Conservation (phyloP, 345 rosid genomes). For the Pugionium dolabratum region DNA sequence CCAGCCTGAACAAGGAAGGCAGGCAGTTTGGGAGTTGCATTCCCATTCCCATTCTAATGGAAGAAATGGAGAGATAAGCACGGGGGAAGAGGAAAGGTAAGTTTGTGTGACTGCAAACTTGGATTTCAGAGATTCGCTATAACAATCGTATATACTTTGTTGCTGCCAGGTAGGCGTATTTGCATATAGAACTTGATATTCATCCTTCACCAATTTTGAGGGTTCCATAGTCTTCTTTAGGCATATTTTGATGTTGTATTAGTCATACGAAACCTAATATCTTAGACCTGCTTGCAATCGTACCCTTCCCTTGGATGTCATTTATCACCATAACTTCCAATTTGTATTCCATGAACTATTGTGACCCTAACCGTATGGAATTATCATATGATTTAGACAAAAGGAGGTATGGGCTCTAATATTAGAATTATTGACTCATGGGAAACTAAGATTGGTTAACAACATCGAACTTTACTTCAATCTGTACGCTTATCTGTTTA, state of each 20-base stretch:
- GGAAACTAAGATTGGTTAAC: constrained; percentile 16
- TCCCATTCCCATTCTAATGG: constrained; percentile 57
- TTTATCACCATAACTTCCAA: constrained; percentile 9
- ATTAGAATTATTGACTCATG: constrained; percentile 11
- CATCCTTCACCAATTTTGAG: constrained; percentile 11
- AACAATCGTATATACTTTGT: background rate
- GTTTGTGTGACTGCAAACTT: constrained; percentile 30
- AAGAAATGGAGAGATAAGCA: constrained; percentile 59
- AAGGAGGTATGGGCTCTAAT: background rate
- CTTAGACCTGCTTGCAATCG: constrained; percentile 7
- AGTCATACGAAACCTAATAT: background rate
- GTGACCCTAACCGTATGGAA: constrained; percentile 9
- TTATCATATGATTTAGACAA: background rate
- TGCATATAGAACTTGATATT: constrained; percentile 13
- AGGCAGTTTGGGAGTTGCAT: constrained; percentile 80
- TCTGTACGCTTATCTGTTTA: constrained; percentile 6
- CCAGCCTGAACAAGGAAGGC: constrained; percentile 73
- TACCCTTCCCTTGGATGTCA: background rate
- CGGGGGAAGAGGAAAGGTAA: constrained; percentile 69
- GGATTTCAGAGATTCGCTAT: background rate
- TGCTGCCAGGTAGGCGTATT: constrained; percentile 13
- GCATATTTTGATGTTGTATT: constrained; percentile 8
- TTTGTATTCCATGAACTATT: constrained; percentile 12
- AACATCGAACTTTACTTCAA: constrained; percentile 15
- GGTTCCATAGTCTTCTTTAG: constrained; percentile 12